Conservation (phyloP, 768 basidiomycete genomes). For the Termitomyces eurrhizus region DNA sequence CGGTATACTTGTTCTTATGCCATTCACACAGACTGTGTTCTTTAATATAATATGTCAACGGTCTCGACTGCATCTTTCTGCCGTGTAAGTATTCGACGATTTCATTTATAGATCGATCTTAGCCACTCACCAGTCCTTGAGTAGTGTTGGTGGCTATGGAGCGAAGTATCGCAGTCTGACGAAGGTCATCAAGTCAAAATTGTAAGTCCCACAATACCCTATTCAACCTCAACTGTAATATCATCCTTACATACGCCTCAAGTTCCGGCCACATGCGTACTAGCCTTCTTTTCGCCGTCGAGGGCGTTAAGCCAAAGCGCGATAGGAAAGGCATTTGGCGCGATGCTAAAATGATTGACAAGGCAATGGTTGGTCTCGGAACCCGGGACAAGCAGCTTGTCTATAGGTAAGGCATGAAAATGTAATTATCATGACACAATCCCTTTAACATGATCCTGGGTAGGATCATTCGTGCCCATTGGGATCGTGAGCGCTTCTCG, state of each 20-base stretch:
- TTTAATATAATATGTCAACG: conserved; percentile 45
- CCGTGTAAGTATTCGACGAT: conserved; percentile 25
- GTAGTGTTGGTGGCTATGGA: conserved; percentile 26
- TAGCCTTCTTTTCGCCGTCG: conserved; percentile 44
- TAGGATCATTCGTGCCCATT: conserved; percentile 48
- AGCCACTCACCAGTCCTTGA: not conserved
- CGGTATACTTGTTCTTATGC: not conserved
- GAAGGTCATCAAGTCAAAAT: conserved; percentile 35
- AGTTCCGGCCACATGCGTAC: conserved; percentile 41
- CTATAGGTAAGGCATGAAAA: conserved; percentile 19
- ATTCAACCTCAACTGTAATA: not conserved
- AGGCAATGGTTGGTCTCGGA: conserved; percentile 48
- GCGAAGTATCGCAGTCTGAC: conserved; percentile 32
- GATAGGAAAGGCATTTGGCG: conserved; percentile 45
- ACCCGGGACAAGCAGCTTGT: conserved; percentile 47
- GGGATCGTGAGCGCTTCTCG: conserved; percentile 42
- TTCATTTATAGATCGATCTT: too few relatives aligned
- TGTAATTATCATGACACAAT: not conserved
- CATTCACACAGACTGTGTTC: conserved; percentile 29
- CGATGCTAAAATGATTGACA: conserved; percentile 49
- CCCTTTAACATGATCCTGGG: not conserved
- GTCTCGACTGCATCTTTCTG: conserved; percentile 40
- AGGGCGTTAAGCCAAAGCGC: conserved; percentile 41
- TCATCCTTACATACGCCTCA: not conserved
- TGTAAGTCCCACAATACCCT: conserved; percentile 20